phyloP scores from a whole-genome alignment of 345 rosid species.

The Hirschfeldia incana region DNA sequence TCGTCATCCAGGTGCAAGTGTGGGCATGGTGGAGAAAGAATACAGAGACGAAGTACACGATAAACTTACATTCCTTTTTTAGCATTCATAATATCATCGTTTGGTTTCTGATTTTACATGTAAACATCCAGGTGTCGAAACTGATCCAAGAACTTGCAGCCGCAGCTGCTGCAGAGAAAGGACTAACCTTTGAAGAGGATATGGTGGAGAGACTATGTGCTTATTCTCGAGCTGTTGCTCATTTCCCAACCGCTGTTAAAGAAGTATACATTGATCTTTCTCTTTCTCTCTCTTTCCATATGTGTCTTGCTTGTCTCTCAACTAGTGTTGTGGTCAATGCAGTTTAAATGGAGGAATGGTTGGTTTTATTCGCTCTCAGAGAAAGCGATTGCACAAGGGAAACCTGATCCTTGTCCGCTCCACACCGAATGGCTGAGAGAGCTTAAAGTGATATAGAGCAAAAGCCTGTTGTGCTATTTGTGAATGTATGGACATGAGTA shows the following conservation, averaged over 20 bases:
- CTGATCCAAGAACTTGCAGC: conserved; percentile 81
- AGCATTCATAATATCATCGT: not conserved
- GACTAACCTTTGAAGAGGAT: conserved; percentile 66
- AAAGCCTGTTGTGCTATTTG: too few relatives aligned
- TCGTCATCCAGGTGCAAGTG: conserved; percentile 93
- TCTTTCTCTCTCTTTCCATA: not conserved
- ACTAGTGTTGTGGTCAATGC: conserved; percentile 27
- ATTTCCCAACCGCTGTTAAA: conserved; percentile 93
- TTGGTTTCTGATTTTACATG: not conserved
- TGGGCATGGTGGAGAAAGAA: conserved; percentile 85
- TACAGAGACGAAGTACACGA: conserved; percentile 66
- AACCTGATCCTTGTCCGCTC: conserved; percentile 84
- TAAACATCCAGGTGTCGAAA: conserved; percentile 57
- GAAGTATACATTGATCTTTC: conserved; percentile 49
- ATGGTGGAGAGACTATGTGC: conserved; percentile 92
- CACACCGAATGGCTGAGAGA: conserved; percentile 93
- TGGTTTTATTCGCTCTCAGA: conserved; percentile 89
- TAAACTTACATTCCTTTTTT: not conserved
- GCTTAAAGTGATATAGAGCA: conserved; percentile 55
- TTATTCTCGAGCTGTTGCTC: conserved; percentile 83
- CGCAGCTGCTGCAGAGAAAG: conserved; percentile 78
- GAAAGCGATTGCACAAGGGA: conserved; percentile 71
- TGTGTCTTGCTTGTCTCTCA: conserved; percentile 13
- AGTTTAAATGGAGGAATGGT: conserved; percentile 99
- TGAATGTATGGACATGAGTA: too few relatives aligned